A percentile compares a stretch with the other conserved stretches of the same genome.
Conservation (phyloP, 2,329 filamentous ascomycete species). For the Neoscytalidium dimidiatum region DNA sequence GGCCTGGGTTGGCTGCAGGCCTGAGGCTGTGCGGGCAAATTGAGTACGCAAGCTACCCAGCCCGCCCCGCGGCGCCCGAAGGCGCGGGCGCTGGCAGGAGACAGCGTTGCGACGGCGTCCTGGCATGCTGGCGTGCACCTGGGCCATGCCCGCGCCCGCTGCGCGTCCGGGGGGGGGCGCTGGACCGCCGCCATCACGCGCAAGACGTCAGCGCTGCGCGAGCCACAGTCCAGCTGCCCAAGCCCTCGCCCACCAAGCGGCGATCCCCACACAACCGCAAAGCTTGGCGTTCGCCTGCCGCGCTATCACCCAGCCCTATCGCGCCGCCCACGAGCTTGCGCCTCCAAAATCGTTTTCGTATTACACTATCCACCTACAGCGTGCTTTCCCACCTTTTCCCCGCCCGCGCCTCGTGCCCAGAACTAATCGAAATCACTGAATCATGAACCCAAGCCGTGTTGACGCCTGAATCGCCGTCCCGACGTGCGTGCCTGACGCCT, state of each 20-base stretch:
- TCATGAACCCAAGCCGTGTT: background rate
- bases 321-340: too few species aligned
- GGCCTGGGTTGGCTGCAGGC: background rate
- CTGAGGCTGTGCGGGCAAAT: slow-evolving; percentile 11
- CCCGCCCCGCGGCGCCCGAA: background rate
- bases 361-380: background rate
- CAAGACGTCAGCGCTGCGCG: background rate
- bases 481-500: slow-evolving; percentile 3
- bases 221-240: background rate
- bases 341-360: too few species aligned
- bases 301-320: background rate
- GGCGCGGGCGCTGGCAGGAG: background rate
- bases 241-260: background rate
- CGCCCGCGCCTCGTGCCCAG: background rate
- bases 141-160: too few species aligned
- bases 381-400: background rate
- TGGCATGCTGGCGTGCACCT: too few species aligned
- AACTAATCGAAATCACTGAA: background rate
- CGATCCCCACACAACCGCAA: slow-evolving; percentile 12
- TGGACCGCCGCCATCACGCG: background rate
- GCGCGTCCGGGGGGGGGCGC: background rate
- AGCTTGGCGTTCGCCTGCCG: slow-evolving; percentile 1
- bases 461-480: slow-evolving; percentile 10
- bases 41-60: slow-evolving; percentile 11
- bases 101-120: background rate